Conservation (phyloP, 768 basidiomycete species). For the Tylopilus plumbeoviolaceoides region DNA sequence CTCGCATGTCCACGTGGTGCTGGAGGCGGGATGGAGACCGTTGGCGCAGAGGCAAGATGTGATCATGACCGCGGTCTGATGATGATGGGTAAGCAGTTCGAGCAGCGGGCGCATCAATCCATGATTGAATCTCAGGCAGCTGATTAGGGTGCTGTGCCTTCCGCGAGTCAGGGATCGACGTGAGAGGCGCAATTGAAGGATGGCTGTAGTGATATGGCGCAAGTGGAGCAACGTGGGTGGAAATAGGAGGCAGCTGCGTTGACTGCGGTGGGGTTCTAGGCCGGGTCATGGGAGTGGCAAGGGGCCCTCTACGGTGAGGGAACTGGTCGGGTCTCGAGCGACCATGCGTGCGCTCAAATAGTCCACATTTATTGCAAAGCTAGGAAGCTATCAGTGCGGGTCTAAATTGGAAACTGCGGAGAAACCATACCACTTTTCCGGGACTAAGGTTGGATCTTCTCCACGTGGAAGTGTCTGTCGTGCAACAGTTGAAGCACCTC, state of each 20-base stretch:
- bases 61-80: conserved; percentile 31
- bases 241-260: conserved; percentile 43
- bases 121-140: conserved; percentile 46
- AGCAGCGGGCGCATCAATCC: conserved; percentile 36
- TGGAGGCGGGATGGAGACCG: conserved; percentile 32
- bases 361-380: conserved; percentile 64
- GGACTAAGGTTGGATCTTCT: conserved; percentile 70
- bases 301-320: conserved; percentile 72
- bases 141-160: conserved; percentile 33
- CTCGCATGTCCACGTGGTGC: conserved; percentile 32
- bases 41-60: conserved; percentile 28
- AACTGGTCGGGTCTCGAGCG: conserved; percentile 77
- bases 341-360: conserved; percentile 79
- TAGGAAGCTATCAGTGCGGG: conserved; percentile 14
- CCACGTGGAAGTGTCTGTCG: conserved; percentile 83
- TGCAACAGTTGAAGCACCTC: conserved; percentile 81
- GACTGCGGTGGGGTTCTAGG: conserved; percentile 49
- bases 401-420: neutral
- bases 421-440: conserved; percentile 61
- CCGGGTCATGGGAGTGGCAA: conserved; percentile 46
- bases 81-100: conserved; percentile 28
- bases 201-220: conserved; percentile 50
- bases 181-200: conserved; percentile 48
- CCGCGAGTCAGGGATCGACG: conserved; percentile 34
- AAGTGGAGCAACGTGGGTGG: conserved; percentile 35